Conservation (phyloP, 2,329 filamentous ascomycete species). For the Cladosporium colombiae region DNA sequence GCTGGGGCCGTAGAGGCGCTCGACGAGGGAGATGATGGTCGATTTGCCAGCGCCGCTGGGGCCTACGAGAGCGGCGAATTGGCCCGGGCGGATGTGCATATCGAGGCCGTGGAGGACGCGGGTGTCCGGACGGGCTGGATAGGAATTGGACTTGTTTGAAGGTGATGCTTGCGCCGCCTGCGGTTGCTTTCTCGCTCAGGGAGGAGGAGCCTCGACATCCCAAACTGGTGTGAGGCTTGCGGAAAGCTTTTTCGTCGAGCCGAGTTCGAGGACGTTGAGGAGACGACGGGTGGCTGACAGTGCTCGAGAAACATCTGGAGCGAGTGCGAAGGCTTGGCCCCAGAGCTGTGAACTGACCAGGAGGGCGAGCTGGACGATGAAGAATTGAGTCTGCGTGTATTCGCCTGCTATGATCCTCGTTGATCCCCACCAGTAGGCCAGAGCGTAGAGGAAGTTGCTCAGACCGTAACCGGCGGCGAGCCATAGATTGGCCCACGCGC, state of each 20-base stretch:
- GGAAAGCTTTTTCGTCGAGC: slow-evolving; percentile 26
- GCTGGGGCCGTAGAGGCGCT: slow-evolving; percentile 61
- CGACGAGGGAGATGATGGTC: slow-evolving; percentile 43
- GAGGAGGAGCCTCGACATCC: slow-evolving; percentile 6
- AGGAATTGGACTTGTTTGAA: slow-evolving; percentile 66
- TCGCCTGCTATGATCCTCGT: slow-evolving; percentile 67
- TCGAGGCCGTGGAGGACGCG: slow-evolving; percentile 52
- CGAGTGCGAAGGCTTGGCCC: slow-evolving; percentile 73
- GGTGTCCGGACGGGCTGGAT: slow-evolving; percentile 62
- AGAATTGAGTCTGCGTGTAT: slow-evolving; percentile 68
- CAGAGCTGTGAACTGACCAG: slow-evolving; percentile 72
- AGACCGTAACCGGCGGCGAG: slow-evolving; percentile 61
- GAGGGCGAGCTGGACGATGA: slow-evolving; percentile 71
- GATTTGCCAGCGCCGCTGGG: slow-evolving; percentile 44
- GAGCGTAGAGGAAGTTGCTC: slow-evolving; percentile 69
- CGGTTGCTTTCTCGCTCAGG: neutral
- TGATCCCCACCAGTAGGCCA: slow-evolving; percentile 78
- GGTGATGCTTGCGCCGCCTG: slow-evolving; percentile 7
- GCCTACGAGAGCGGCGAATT: slow-evolving; percentile 46
- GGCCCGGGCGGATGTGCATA: slow-evolving; percentile 38
- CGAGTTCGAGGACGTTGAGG: slow-evolving; percentile 43
- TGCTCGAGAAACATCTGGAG: slow-evolving; percentile 72
- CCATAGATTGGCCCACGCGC: slow-evolving; percentile 56
- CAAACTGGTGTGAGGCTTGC: neutral
- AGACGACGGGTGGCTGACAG: slow-evolving; percentile 62